Conservation (phyloP, 768 basidiomycete genomes). For the Lactarius akahatsu region DNA sequence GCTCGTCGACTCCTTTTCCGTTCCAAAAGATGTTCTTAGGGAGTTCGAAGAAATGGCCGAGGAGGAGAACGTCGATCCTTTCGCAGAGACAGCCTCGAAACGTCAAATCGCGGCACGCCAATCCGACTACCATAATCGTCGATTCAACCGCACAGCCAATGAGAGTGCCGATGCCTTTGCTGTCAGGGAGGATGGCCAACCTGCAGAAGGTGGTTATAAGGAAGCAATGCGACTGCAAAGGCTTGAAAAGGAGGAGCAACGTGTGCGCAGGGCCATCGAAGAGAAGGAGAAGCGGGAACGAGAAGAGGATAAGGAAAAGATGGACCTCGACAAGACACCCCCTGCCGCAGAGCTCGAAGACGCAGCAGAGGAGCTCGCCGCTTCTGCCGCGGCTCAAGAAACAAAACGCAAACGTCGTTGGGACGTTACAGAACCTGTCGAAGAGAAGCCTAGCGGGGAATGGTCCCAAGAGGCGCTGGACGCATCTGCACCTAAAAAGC, state of each 20-base stretch:
- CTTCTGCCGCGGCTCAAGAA: constrained; percentile 51
- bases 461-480: constrained; percentile 78
- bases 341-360: constrained; percentile 77
- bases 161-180: constrained; percentile 80
- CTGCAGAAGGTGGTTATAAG: constrained; percentile 86
- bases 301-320: constrained; percentile 70
- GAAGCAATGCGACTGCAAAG: constrained; percentile 91
- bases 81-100: constrained; percentile 88
- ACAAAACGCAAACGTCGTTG: constrained; percentile 77
- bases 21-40: constrained; percentile 87
- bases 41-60: constrained; percentile 94
- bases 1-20: constrained; percentile 89
- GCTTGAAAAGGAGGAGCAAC: constrained; percentile 89
- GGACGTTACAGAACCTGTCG: constrained; percentile 62
- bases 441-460: constrained; percentile 58
- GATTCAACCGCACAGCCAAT: constrained; percentile 81
- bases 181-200: constrained; percentile 61
- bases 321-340: constrained; percentile 91
- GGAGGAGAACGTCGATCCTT: constrained; percentile 88
- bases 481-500: constrained; percentile 79
- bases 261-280: constrained; percentile 81
- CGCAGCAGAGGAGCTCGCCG: constrained; percentile 66
- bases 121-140: constrained; percentile 91
- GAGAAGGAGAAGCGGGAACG: constrained; percentile 80
- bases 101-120: constrained; percentile 93